Evolutionary conservation across 192 early-diverging fungal species (phyloP).

Genomic region (Piromyces finnis): DNA sequence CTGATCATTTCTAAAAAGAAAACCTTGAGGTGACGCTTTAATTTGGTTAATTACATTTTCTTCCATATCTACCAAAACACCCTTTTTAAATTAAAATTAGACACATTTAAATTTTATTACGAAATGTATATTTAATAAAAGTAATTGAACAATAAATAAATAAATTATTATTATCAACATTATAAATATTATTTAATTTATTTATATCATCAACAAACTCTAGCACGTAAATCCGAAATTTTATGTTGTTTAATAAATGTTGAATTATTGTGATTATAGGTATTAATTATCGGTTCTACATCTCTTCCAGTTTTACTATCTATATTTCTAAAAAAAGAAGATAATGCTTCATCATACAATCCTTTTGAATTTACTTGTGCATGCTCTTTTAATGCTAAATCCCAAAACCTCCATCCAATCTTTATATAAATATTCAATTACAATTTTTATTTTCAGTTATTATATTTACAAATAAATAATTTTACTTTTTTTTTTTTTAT

Average conservation of each 20-base stretch:
- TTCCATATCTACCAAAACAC: slow-evolving; percentile 43
- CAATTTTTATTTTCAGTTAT: background rate
- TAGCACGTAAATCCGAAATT: slow-evolving; percentile 16
- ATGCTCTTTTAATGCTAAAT: slow-evolving; percentile 35
- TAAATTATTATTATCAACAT: no score
- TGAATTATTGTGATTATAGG: background rate
- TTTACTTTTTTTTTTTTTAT: background rate
- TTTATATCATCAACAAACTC: background rate
- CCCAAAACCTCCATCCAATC: slow-evolving; percentile 37
- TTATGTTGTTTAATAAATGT: background rate
- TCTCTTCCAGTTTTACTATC: slow-evolving; percentile 2
- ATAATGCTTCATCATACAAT: slow-evolving; percentile 20
- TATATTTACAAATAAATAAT: no score
- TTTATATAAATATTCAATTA: slow-evolving; percentile 2
- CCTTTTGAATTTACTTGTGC: slow-evolving; percentile 12
- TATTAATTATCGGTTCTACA: background rate
- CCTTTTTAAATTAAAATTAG: no score
- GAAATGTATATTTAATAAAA: no score
- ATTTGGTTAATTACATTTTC: slow-evolving; percentile 25
- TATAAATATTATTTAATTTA: background rate
- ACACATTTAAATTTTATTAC: no score
- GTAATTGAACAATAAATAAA: no score
- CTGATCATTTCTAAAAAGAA: slow-evolving; percentile 26
- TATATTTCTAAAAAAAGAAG: slow-evolving; percentile 31
- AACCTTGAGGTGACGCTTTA: slow-evolving; percentile 4